Percentiles rank a stretch among this genome's conserved stretches.
Conservation (phyloP, 2,329 filamentous ascomycete species). For the Beauveria rudraprayagi region DNA sequence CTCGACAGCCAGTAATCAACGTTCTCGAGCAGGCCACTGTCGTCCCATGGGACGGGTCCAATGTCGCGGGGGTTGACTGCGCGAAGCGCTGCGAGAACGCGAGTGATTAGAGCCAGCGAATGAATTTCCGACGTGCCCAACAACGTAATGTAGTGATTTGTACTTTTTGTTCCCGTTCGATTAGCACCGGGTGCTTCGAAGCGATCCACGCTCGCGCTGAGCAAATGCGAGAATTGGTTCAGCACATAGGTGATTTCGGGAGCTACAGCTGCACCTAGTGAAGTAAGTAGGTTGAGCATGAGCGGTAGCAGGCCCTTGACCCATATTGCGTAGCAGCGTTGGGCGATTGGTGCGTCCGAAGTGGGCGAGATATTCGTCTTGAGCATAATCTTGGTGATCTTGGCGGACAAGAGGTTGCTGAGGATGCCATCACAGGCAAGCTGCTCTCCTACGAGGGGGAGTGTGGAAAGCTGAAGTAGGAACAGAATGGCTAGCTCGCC, state of each 20-base stretch:
- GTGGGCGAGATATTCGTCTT: conserved; percentile 67
- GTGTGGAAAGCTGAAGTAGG: conserved; percentile 75
- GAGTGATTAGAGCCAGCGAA: conserved; percentile 66
- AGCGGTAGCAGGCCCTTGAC: conserved; percentile 78
- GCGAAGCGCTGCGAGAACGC: conserved; percentile 61
- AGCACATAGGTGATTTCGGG: conserved; percentile 80
- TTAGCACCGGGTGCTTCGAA: conserved; percentile 56
- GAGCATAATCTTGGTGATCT: conserved; percentile 69
- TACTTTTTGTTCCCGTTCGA: conserved; percentile 40
- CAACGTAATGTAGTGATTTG: conserved; percentile 62
- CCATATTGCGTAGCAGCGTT: conserved; percentile 85
- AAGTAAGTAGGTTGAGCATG: conserved; percentile 77
- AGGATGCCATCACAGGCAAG: conserved; percentile 83
- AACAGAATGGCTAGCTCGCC: conserved; percentile 88
- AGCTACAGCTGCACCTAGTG: conserved; percentile 73
- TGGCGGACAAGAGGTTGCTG: conserved; percentile 69
- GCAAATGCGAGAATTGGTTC: conserved; percentile 77
- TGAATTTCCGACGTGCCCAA: conserved; percentile 69
- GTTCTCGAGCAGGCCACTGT: conserved; percentile 64
- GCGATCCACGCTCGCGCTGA: conserved; percentile 62
- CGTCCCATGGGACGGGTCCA: conserved; percentile 67
- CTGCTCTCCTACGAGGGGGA: conserved; percentile 77
- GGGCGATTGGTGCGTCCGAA: conserved; percentile 57
- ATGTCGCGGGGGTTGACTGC: conserved; percentile 64
- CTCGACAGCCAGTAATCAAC: conserved; percentile 73